Percentiles rank a stretch among this genome's conserved stretches.
These are phyloP conservation scores for Xerophyta viscosa DNA, from an alignment of 106 monocot species.

Conservation along the genomic window DNA sequence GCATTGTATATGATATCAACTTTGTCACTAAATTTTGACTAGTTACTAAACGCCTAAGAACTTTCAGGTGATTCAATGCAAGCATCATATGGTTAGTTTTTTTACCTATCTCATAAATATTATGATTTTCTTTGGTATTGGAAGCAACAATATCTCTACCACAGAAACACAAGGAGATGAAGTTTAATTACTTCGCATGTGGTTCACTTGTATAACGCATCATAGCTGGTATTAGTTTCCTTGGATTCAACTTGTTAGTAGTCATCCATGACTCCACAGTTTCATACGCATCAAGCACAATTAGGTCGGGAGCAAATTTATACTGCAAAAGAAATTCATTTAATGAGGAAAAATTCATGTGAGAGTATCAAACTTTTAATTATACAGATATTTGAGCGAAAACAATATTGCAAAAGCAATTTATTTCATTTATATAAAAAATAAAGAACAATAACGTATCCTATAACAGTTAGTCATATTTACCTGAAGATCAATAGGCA, in stretches of 20 bases:
- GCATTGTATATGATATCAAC: too few relatives aligned
- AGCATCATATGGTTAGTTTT: too few relatives aligned
- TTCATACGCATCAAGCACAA: constrained; percentile 99
- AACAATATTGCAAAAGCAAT: constrained; percentile 2
- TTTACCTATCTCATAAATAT: too few relatives aligned
- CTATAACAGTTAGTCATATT: neutral
- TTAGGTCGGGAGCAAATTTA: constrained; percentile 93
- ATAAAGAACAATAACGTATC: neutral
- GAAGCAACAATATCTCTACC: too few relatives aligned
- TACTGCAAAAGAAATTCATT: constrained; percentile 55
- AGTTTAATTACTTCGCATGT: constrained; percentile 76
- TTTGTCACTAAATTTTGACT: too few relatives aligned
- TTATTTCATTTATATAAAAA: neutral
- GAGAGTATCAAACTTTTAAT: constrained; percentile 2
- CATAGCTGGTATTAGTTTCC: constrained; percentile 98
- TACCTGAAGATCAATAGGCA: constrained; percentile 89
- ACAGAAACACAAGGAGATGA: too few relatives aligned
- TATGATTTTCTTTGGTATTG: too few relatives aligned
- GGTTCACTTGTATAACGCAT: constrained; percentile 99
- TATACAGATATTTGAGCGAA: too few relatives aligned
- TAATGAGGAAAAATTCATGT: neutral
- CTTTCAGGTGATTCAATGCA: too few relatives aligned
- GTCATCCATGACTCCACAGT: constrained; percentile 98
- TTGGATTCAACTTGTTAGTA: constrained; percentile 75
- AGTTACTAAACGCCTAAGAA: too few relatives aligned